Conservation (phyloP, 108 stramenopile species). For the Aurantiochytrium sp. region DNA sequence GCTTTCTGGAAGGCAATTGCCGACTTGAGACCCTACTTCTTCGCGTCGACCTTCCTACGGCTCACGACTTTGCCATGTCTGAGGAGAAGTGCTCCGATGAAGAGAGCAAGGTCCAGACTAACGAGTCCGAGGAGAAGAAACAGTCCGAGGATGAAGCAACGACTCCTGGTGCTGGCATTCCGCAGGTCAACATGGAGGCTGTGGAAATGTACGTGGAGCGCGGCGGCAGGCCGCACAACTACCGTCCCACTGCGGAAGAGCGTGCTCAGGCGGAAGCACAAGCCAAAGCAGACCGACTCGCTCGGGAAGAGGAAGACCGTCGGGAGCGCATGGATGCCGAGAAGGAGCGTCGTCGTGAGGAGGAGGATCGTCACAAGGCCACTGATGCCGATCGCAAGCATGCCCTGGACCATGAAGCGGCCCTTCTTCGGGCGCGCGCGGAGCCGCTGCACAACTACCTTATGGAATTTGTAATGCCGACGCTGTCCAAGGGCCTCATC, state of each 20-base stretch:
- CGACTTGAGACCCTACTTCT: background rate
- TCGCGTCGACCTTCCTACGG: background rate
- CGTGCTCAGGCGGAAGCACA: background rate
- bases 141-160: background rate
- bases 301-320: background rate
- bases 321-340: background rate
- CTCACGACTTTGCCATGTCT: background rate
- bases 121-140: background rate
- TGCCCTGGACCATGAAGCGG: background rate
- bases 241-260: background rate
- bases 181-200: background rate
- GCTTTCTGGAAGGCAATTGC: background rate
- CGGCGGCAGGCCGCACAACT: background rate
- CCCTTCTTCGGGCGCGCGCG: background rate
- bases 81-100: background rate
- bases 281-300: background rate
- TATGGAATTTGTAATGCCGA: background rate
- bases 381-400: background rate
- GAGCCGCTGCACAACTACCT: background rate
- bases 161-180: background rate
- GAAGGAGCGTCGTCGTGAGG: background rate
- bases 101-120: background rate
- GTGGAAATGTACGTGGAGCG: background rate
- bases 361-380: background rate
- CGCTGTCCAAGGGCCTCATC: background rate